Evolutionary conservation across 192 early-diverging fungal species (phyloP).

Genomic region (Rhizoclosmatium sp.): DNA sequence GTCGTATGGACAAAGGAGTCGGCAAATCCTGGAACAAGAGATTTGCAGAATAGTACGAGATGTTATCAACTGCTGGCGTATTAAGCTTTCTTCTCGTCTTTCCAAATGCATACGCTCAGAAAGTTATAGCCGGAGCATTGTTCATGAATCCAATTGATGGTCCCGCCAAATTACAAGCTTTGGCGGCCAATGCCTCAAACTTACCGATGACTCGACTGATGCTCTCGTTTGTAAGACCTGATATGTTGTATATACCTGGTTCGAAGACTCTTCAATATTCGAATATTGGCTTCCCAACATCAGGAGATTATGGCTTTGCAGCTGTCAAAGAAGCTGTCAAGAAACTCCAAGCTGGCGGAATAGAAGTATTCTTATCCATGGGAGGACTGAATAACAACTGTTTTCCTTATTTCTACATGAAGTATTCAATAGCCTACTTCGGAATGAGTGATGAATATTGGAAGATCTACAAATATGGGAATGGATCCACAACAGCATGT

Average conservation of each 20-base stretch:
- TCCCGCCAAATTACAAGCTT: conserved; percentile 20
- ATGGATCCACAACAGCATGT: neutral
- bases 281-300: neutral
- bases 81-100: too few relatives aligned
- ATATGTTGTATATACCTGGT: conserved; percentile 23
- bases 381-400: conserved; percentile 24
- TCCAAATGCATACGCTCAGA: neutral
- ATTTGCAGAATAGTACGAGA: too few relatives aligned
- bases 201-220: conserved; percentile 10
- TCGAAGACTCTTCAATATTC: conserved; percentile 3
- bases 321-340: conserved; percentile 4
- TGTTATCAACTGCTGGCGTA: too few relatives aligned
- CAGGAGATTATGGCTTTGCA: conserved; percentile 25
- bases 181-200: conserved; percentile 17
- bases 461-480: conserved; percentile 17
- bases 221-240: conserved; percentile 25
- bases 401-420: conserved; percentile 19
- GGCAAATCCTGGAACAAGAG: too few relatives aligned
- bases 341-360: neutral
- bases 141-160: conserved; percentile 16
- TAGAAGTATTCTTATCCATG: conserved; percentile 25
- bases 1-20: too few relatives aligned
- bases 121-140: conserved; percentile 16
- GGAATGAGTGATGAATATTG: conserved; percentile 5
- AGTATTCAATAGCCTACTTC: conserved; percentile 27